These are phyloP conservation scores for Coprinopsis sp. DNA, from an alignment of 768 basidiomycete genomes.

Conservation along the genomic window DNA sequence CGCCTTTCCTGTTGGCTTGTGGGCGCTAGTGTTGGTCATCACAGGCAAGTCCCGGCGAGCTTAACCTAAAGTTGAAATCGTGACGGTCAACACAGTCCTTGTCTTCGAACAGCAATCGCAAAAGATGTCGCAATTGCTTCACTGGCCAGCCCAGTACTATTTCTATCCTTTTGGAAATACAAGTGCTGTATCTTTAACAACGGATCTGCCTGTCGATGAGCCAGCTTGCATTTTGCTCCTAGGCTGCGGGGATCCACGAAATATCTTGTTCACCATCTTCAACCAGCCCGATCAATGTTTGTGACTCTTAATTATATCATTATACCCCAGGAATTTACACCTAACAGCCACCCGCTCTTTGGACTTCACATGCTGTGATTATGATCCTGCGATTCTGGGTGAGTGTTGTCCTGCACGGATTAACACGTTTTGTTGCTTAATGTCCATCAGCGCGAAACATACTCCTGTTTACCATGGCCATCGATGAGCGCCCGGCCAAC, in stretches of 20 bases:
- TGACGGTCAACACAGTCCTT: too few relatives aligned
- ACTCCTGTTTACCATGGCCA: conserved; percentile 39
- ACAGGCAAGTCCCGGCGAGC: too few relatives aligned
- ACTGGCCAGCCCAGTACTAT: too few relatives aligned
- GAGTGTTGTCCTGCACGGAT: conserved; percentile 2
- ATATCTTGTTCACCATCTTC: conserved; percentile 47
- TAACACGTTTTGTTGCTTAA: neutral
- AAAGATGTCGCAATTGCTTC: too few relatives aligned
- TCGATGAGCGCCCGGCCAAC: conserved; percentile 21
- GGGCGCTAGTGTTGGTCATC: too few relatives aligned
- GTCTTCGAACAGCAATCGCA: too few relatives aligned
- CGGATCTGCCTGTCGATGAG: conserved; percentile 42
- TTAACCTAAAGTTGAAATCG: too few relatives aligned
- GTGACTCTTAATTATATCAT: conserved; percentile 4
- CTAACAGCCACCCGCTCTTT: conserved; percentile 23
- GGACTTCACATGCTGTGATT: conserved; percentile 50
- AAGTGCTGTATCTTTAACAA: conserved; percentile 45
- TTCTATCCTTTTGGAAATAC: too few relatives aligned
- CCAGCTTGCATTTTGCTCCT: conserved; percentile 45
- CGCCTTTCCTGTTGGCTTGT: too few relatives aligned
- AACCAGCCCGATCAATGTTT: conserved; percentile 22
- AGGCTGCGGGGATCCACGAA: conserved; percentile 56
- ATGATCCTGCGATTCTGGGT: conserved; percentile 46
- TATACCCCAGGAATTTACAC: neutral
- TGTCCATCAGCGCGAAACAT: conserved; percentile 43